Conservation (phyloP, 495 filamentous ascomycete genomes). For the Extremus antarcticus region DNA sequence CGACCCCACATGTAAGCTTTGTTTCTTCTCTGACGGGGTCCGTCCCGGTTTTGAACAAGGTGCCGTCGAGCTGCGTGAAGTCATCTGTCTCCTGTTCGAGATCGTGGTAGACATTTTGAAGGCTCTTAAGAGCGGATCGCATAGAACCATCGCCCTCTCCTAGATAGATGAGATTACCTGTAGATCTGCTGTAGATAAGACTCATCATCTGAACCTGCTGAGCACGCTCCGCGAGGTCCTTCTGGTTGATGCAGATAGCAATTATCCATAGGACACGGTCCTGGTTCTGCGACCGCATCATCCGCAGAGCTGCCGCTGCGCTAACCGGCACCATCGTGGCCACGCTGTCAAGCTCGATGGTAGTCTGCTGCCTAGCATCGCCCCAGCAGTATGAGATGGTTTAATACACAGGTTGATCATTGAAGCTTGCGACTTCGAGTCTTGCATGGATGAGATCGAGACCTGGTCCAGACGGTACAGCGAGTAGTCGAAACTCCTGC, state of each 20-base stretch:
- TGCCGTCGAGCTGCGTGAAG: no score
- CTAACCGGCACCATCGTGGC: neutral
- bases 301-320: neutral
- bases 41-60: no score
- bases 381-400: slow-evolving; percentile 2
- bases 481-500: no score
- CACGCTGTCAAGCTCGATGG: neutral
- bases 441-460: no score
- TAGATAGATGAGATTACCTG: neutral
- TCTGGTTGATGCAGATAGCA: slow-evolving; percentile 24
- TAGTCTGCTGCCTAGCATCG: neutral
- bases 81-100: no score
- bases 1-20: no score
- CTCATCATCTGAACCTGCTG: slow-evolving; percentile 18
- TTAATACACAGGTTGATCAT: no score
- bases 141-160: neutral
- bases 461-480: no score
- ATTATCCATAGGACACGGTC: slow-evolving; percentile 13
- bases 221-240: slow-evolving; percentile 13
- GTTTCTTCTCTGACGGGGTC: no score
- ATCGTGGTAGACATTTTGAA: no score
- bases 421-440: no score
- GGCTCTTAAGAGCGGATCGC: no score
- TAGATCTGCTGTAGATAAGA: slow-evolving; percentile 8
- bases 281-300: neutral